Percentiles rank a stretch among this genome's conserved stretches.
Evolutionary conservation across 2,329 filamentous ascomycete species (phyloP).

Genomic region (Cercospora nicotianae): DNA sequence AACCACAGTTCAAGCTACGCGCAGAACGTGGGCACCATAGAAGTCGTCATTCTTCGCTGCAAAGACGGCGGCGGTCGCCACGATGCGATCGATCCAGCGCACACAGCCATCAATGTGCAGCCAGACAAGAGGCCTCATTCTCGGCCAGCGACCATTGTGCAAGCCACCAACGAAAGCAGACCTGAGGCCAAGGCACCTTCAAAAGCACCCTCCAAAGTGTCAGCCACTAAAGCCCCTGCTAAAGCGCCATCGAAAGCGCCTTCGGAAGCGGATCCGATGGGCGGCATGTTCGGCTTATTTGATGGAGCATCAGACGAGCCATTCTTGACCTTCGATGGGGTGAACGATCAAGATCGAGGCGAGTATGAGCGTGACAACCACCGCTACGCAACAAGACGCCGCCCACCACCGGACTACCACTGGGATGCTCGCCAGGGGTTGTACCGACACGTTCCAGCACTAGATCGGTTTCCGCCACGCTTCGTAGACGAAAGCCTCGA

Average conservation of each 20-base stretch:
- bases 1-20: conserved; percentile 37
- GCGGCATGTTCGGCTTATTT: conserved; percentile 36
- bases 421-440: conserved; percentile 9
- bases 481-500: conserved; percentile 1
- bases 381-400: conserved; percentile 2
- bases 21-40: conserved; percentile 49
- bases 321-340: conserved; percentile 10
- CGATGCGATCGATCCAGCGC: conserved; percentile 13
- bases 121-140: neutral
- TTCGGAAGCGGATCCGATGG: conserved; percentile 21
- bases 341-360: conserved; percentile 7
- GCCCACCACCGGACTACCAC: conserved; percentile 3
- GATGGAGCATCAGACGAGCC: conserved; percentile 37
- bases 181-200: conserved; percentile 18
- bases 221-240: conserved; percentile 13
- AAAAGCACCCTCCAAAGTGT: conserved; percentile 17
- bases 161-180: neutral
- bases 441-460: conserved; percentile 6
- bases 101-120: neutral
- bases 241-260: conserved; percentile 23
- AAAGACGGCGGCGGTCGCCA: conserved; percentile 20
- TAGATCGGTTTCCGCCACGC: neutral
- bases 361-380: neutral
- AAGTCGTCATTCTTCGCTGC: conserved; percentile 51
- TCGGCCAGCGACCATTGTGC: neutral